Conservation (phyloP, 805 yeast genomes). For the Myxozyma nipponensis region DNA sequence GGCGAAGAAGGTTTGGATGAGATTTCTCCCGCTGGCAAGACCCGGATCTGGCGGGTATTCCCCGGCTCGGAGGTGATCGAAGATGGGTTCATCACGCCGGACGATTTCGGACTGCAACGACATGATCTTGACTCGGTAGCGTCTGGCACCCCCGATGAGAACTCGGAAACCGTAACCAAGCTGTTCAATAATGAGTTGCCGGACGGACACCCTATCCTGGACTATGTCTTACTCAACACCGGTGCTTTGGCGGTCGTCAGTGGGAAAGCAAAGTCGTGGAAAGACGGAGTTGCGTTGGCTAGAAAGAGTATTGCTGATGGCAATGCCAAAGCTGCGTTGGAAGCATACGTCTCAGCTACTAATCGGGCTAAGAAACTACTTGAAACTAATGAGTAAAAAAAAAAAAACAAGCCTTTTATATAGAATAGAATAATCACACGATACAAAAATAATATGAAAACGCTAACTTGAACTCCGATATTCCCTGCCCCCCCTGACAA, state of each 20-base stretch:
- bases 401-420: too few species aligned
- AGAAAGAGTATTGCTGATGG: conserved; percentile 65
- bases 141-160: conserved; percentile 83
- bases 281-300: conserved; percentile 72
- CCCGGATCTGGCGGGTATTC: conserved; percentile 75
- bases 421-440: neutral
- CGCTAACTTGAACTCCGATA: neutral
- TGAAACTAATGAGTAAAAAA: neutral
- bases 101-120: conserved; percentile 75
- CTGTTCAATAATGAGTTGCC: conserved; percentile 45
- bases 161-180: conserved; percentile 59
- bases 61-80: conserved; percentile 14
- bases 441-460: neutral
- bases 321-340: conserved; percentile 57
- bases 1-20: conserved; percentile 92
- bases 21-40: conserved; percentile 81
- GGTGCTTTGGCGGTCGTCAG: conserved; percentile 81
- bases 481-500: neutral
- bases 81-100: conserved; percentile 35
- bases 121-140: conserved; percentile 65
- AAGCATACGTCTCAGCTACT: conserved; percentile 47
- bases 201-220: conserved; percentile 57
- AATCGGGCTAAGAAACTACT: conserved; percentile 11
- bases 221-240: conserved; percentile 85
- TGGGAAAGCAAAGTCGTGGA: conserved; percentile 64